phyloP scores from a whole-genome alignment of 768 basidiomycete species.

The Hericium erinaceus region DNA sequence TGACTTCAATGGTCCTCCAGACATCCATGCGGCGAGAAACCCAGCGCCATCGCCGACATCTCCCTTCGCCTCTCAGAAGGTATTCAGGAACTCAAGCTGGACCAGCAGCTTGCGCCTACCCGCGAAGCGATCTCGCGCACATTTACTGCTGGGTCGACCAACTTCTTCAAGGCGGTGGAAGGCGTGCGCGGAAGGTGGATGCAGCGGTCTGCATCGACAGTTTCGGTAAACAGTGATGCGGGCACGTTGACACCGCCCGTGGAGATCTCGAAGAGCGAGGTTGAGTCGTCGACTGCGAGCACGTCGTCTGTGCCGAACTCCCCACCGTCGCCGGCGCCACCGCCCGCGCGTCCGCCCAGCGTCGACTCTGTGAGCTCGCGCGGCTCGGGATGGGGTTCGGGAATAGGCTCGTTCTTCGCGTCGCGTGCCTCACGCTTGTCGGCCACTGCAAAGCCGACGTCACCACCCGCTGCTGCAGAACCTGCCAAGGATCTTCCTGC shows the following conservation, averaged over 20 bases:
- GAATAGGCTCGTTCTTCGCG: constrained; percentile 14
- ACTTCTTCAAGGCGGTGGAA: constrained; percentile 84
- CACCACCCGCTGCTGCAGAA: constrained; percentile 2
- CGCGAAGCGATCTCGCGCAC: constrained; percentile 83
- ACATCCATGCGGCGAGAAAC: constrained; percentile 90
- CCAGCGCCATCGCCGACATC: constrained; percentile 83
- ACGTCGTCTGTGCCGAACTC: constrained; percentile 5
- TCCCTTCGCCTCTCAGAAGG: constrained; percentile 89
- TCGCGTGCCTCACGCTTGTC: constrained; percentile 8
- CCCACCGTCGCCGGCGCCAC: constrained; percentile 5
- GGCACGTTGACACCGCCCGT: constrained; percentile 15
- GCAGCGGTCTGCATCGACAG: constrained; percentile 24
- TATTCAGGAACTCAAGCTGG: constrained; percentile 85
- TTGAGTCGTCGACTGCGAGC: constrained; percentile 6
- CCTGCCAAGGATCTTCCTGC: background rate
- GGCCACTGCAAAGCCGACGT: background rate
- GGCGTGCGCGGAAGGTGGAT: constrained; percentile 75
- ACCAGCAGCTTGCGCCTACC: constrained; percentile 89
- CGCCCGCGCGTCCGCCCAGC: background rate
- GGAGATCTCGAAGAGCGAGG: constrained; percentile 24
- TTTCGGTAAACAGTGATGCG: constrained; percentile 5
- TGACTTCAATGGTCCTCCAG: constrained; percentile 27
- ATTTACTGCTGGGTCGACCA: constrained; percentile 61
- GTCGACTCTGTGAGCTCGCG: constrained; percentile 5
- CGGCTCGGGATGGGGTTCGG: constrained; percentile 7